Evolutionary conservation across 768 basidiomycete genomes (phyloP), one percentile per base, ranked within the genome.

Genomic region (Cystobasidium onofrii): DNA sequence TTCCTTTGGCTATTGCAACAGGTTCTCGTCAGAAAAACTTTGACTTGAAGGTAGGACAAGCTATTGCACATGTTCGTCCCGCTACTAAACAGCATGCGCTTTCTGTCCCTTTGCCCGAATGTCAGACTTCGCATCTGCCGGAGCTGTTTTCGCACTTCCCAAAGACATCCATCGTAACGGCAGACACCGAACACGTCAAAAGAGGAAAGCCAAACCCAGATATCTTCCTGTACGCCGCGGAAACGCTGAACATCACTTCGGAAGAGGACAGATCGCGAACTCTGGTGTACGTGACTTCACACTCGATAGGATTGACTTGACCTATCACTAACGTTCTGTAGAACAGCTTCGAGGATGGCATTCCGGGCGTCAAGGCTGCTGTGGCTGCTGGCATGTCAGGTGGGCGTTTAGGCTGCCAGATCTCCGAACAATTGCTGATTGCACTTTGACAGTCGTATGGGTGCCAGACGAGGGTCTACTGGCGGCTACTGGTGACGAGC

Each of bases 1-100:
- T 75, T 12, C 74, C 74, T 20, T 41, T 75, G 25, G 74, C 74
- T 1, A 75, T 75, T 18, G 74, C 74, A 25, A 75, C 74, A 1
- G 70, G 74, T 9, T 72, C 66, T 23, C 66, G 66, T 18, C 67
- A 72, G n/a, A 50, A 66, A 31, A 75, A 75, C 36, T 71, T 75
- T 27, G 43, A 50, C 9, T 50, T 75, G 39, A 75, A 75, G 65
- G 65, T 67, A 46, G 18, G 29, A 55, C 23, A 23, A 23, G 54
- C 54, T 55, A 55, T 55, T n/a, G 29, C 61, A 12, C 13, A 34
- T 34, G 10, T 39, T 29, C 36, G 13, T 31, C 17, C 33, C n/a
- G n/a, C n/a, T n/a, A n/a, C n/a, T n/a, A n/a, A n/a, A n/a, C n/a
- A n/a, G n/a, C n/a, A n/a, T n/a, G n/a, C n/a, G n/a, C n/a, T 31